These are phyloP conservation scores for Geranomyces variabilis DNA, from an alignment of 192 early-diverging fungal species.

Conservation along the genomic window DNA sequence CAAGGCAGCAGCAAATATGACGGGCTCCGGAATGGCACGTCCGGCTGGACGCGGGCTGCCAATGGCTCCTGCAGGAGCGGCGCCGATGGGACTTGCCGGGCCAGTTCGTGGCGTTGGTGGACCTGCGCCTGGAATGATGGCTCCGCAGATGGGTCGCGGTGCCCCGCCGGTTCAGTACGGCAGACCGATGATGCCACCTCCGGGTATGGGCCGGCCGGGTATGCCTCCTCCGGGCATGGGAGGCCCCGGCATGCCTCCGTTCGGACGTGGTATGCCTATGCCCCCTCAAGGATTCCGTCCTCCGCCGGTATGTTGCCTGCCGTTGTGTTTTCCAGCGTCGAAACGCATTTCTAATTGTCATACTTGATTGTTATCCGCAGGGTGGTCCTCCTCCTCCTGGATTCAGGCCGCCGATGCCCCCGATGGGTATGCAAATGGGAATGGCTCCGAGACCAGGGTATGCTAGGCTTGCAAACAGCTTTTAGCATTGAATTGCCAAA, in stretches of 20 bases:
- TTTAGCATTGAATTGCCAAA: too few relatives aligned
- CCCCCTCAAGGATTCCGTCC: slow-evolving; percentile 60
- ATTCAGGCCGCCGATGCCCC: slow-evolving; percentile 59
- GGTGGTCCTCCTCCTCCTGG: slow-evolving; percentile 58
- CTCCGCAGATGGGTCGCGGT: slow-evolving; percentile 69
- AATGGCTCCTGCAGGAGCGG: slow-evolving; percentile 50
- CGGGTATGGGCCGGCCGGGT: slow-evolving; percentile 15
- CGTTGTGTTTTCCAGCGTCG: background rate
- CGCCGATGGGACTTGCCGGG: slow-evolving; percentile 30
- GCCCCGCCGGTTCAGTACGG: slow-evolving; percentile 76
- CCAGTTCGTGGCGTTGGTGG: slow-evolving; percentile 87
- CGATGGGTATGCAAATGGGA: slow-evolving; percentile 61
- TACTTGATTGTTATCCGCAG: background rate
- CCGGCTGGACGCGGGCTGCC: slow-evolving; percentile 82
- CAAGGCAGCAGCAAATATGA: slow-evolving; percentile 27
- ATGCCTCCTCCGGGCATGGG: slow-evolving; percentile 33
- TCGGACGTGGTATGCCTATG: slow-evolving; percentile 53
- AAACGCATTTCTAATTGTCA: background rate
- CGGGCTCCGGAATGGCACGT: slow-evolving; percentile 75
- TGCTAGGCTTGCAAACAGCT: too few relatives aligned
- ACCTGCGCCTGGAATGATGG: slow-evolving; percentile 88
- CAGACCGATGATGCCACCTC: slow-evolving; percentile 45
- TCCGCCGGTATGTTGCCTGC: slow-evolving; percentile 34
- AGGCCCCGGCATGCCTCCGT: slow-evolving; percentile 43
- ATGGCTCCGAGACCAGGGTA: slow-evolving; percentile 43